Conservation (phyloP, 768 basidiomycete genomes). For the Podaxis sp. region DNA sequence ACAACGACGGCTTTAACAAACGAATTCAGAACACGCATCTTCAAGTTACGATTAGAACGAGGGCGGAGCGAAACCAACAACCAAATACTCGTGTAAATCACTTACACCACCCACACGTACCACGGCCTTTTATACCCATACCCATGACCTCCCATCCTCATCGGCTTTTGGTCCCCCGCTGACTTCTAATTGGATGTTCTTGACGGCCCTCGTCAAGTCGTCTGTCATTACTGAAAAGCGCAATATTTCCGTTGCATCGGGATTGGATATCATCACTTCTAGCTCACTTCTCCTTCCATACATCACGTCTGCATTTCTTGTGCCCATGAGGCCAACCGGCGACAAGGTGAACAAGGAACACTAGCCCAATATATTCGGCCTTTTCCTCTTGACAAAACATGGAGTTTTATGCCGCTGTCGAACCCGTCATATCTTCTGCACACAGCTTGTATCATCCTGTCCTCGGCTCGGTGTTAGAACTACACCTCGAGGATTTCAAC, state of each 20-base stretch:
- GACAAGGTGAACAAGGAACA: not conserved
- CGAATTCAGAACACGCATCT: not conserved
- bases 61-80: not conserved
- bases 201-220: not conserved
- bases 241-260: not conserved
- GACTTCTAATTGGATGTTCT: not conserved
- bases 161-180: not conserved
- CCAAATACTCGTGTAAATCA: not conserved
- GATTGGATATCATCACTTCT: not conserved
- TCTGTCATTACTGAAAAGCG: not conserved
- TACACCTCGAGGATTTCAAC: not conserved
- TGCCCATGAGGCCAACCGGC: not conserved
- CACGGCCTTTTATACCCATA: not conserved
- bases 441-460: not conserved
- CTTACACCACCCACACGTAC: not conserved
- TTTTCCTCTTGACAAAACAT: not conserved
- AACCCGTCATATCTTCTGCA: too few species aligned
- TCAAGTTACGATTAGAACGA: not conserved
- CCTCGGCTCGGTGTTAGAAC: not conserved
- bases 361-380: not conserved
- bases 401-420: not conserved
- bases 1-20: not conserved
- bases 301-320: not conserved
- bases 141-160: not conserved
- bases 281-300: not conserved